Evolutionary conservation across 2,329 filamentous ascomycete species (phyloP), one percentile per base, ranked within the genome.

Genomic region (Ceratocystis diversiconidia): DNA sequence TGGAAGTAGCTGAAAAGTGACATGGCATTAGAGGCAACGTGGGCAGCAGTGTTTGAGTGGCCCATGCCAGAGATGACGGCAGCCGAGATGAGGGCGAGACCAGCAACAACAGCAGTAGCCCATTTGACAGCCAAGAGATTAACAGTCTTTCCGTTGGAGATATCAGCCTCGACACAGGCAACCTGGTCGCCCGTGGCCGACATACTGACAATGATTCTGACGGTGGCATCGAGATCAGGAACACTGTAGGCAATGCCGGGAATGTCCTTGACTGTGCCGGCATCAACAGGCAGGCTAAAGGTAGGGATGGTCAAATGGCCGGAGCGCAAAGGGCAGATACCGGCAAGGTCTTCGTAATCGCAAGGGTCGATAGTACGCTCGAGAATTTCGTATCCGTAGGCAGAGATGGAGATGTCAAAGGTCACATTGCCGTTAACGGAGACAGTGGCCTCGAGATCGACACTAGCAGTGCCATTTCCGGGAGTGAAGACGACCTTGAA

Each of bases 1-100:
- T 97, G 92, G 81, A 96, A 96, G 76, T 94, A 96, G 68, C 88
- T 85, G 73, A 96, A 95, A 36, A 97, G 85, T n/a, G 92, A 94
- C 69, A 96, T 82, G 2, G 92, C 90, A 73, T 95, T 96, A 65
- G 92, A 88, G 65, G 92, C 92, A 69, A 97, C 89, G 75, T 97
- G 92, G 62, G 92, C 91, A 60, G 92, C 92, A 4, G 92, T 92
- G 74, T 96, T 96, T 62, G 90, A 90, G 75, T 96, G 91, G 10
- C 92, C 92, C 3, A 96, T 79, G 41, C 91, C 91, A 32, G 91
- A 96, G 36, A 92, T 89, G 69, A 96, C 82, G 68, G 90, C 92
- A 55, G 92, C 96, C 7, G 90, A 87, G 61, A 90, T 80, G 60
- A 96, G 80, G 70, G 89, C 90, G 59, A 95, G 77, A 68, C 90